Base-by-base conservation (phyloP, 179 eudicot species). In the Actinidia arguta region DNA sequence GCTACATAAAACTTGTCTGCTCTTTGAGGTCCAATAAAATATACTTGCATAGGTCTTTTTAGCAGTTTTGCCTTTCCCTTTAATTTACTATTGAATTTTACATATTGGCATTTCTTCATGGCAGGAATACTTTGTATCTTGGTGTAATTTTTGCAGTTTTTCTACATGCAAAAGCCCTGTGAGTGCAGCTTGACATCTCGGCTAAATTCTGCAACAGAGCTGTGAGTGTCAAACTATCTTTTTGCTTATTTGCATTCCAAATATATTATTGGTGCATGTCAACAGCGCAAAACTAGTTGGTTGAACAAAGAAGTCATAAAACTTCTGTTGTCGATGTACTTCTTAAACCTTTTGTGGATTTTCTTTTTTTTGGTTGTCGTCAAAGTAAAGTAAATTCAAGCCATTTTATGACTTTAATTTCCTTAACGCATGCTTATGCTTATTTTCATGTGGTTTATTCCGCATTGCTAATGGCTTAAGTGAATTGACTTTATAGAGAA, bases 131-230 rank as follows among this genome's bases (percentile, higher is more conserved):
- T 83, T 86, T 95, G 80, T 97, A 94, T 86, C 80, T 97, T 73
- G 83, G 85, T 1, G 83, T 93, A 69, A 86, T 97, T 74, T 97
- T 97, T 78, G 96, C 93, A 69, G 94, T 70, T 18, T 94, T 85
- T 88, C 91, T 97, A 52, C 89, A 95, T 71, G 76, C 79, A 81
- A 97, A 93, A 86, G 98, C 99, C 67, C 86, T 97, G 55, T 97
- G 98, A 98, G 98, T 94, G 79, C 99, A 97, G 88, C 88, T 97
- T 87, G 97, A 94, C 85, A 84, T 95, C 74, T 66, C 97, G 3
- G 88, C 81, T 59, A 98, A 94, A 86, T 97, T 97, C 83, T 90
- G 88, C 42, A 89, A 93, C 79, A 98, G 99, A 76, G 78, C 90
- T 71, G 99, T 97, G 86, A 95, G 98, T 91, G 74, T 68, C 25